Evolutionary conservation across 164 flowering plant genomes (phyloP), one percentile per base, ranked within the genome.

Genomic region (Chloranthus sessilifolius): DNA sequence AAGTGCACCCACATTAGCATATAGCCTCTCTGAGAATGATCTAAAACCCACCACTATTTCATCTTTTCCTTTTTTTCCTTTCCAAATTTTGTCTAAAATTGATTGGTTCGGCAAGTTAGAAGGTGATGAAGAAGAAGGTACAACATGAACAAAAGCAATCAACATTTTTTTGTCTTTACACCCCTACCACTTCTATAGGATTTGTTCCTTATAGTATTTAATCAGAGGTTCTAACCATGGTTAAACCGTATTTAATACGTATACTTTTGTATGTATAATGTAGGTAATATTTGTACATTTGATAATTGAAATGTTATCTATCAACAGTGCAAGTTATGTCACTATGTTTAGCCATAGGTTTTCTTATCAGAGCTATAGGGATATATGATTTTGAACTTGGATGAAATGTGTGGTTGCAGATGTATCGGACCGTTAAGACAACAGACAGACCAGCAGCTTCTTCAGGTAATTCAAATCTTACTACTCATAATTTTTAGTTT

Each of bases 401-500:
- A 7, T 42, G 34, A 16, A 29, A n/a, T 11, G 22, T 54, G 25
- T 36, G n/a, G 14, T 49, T 65, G 61, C 72, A 91, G 99, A 92
- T 92, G 99, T 92, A 92, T 70, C 67, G 99, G 50, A 92, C 99
- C 0, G 87, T 92, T 43, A 92, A 88, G 76, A 88, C 96, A 0
- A 92, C 99, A 0, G 99, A 92, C 52, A 78, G 79, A 67, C 80
- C 91, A 21, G 82, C 89, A 19, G 85, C 81, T 57, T 71, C 88
- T 64, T 82, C 98, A 51, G 98, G 98, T 91, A 52, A 40, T n/a
- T 7, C 28, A 17, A n/a, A 3, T 1, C 22, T 8, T 20, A 38
- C 30, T 29, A n/a, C 47, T 21, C n/a, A 19, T 9, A 44, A 15
- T 30, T 27, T 46, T 24, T 46, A n/a, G 11, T 43, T 43, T 43